Evolutionary conservation across 2,329 filamentous ascomycete genomes (phyloP).

Genomic region (Fusarium praegraminearum): DNA sequence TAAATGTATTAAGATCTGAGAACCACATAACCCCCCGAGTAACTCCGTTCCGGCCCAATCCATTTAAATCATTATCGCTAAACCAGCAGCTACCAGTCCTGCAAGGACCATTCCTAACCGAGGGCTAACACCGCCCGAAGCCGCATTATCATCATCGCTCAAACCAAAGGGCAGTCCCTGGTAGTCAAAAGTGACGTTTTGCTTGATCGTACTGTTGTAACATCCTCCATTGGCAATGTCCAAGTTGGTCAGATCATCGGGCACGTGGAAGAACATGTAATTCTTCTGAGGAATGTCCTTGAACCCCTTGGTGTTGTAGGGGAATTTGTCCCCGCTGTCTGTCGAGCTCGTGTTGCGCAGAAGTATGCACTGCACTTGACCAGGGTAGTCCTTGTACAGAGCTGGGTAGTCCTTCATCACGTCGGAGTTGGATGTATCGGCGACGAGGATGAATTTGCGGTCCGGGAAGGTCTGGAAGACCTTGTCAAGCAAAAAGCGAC

Average conservation of each 20-base stretch:
- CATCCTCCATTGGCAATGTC: constrained; percentile 78
- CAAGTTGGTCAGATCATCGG: constrained; percentile 74
- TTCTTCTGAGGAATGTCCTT: constrained; percentile 71
- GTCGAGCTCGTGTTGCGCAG: constrained; percentile 80
- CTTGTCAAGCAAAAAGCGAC: constrained; percentile 75
- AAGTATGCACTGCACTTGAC: constrained; percentile 82
- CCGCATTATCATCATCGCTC: constrained; percentile 51
- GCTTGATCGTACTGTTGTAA: constrained; percentile 71
- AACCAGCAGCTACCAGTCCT: constrained; percentile 32
- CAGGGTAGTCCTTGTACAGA: constrained; percentile 73
- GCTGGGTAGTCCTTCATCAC: constrained; percentile 75
- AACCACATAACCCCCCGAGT: not conserved
- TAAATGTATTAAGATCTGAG: constrained; percentile 8
- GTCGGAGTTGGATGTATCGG: constrained; percentile 81
- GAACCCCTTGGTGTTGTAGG: constrained; percentile 81
- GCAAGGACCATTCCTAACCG: constrained; percentile 35
- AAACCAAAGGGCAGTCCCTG: constrained; percentile 68
- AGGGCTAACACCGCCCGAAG: constrained; percentile 40
- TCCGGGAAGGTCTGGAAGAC: constrained; percentile 80
- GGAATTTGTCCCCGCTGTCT: constrained; percentile 74
- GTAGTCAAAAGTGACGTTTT: constrained; percentile 78
- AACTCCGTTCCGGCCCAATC: not conserved
- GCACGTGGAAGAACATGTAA: constrained; percentile 84
- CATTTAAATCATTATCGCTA: constrained; percentile 43
- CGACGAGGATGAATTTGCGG: constrained; percentile 80